Percentiles rank a stretch among this genome's conserved stretches.
Evolutionary conservation across 148 eudicot species (phyloP).

Genomic region (Vaccinium myrtillus): DNA sequence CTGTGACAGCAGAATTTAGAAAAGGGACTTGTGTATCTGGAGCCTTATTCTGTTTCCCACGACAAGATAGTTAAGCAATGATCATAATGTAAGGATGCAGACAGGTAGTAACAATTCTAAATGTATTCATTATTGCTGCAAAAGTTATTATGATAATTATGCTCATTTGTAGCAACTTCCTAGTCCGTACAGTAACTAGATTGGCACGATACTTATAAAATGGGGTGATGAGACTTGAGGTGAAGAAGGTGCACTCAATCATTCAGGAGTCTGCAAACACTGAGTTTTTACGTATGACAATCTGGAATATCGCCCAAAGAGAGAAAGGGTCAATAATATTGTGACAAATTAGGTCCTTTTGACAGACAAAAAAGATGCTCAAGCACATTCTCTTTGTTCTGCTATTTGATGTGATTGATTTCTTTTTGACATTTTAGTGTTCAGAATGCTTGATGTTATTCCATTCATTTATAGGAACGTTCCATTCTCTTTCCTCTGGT

Average conservation of each 20-base stretch:
- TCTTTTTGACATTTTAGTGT: neutral
- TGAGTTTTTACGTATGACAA: neutral
- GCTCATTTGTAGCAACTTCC: neutral
- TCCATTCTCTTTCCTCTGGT: neutral
- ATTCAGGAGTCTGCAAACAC: neutral
- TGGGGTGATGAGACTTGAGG: neutral
- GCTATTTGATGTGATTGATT: neutral
- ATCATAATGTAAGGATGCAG: neutral
- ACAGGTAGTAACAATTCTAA: too few relatives aligned
- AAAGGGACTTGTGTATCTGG: neutral
- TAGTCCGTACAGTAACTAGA: neutral
- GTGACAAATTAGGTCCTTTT: neutral
- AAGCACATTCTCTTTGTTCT: constrained; percentile 6
- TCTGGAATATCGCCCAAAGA: neutral
- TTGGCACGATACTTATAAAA: neutral
- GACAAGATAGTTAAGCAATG: neutral
- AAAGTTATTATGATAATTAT: neutral
- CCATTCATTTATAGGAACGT: neutral
- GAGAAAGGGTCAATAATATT: neutral
- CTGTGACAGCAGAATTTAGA: neutral
- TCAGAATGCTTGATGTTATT: neutral
- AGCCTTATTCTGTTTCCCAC: neutral
- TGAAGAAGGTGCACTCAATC: neutral
- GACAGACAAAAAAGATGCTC: neutral
- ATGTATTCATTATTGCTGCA: neutral